These are phyloP conservation scores for Theileria parva DNA, from an alignment of 169 alveolate species.

Conservation along the genomic window DNA sequence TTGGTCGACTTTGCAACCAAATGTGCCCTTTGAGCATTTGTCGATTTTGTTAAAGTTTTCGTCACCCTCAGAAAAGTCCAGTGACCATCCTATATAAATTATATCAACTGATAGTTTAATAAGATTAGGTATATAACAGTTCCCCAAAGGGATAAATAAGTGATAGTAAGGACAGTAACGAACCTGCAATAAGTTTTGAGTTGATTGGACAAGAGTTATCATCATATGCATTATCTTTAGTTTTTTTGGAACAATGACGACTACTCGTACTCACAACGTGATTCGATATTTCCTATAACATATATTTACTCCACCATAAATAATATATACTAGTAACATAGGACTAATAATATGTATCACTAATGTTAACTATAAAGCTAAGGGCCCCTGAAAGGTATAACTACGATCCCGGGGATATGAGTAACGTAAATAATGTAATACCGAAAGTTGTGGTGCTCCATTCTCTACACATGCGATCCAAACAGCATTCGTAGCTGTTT, in stretches of 20 bases:
- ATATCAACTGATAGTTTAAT: not conserved
- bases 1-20: constrained; percentile 41
- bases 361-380: no score
- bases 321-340: no score
- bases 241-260: constrained; percentile 9
- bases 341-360: no score
- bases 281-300: constrained; percentile 31
- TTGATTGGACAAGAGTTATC: constrained; percentile 52
- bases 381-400: no score
- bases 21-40: constrained; percentile 3
- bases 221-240: constrained; percentile 6
- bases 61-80: constrained; percentile 21
- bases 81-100: constrained; percentile 11
- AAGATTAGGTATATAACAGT: no score
- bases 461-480: constrained; percentile 69
- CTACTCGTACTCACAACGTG: constrained; percentile 25
- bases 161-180: no score
- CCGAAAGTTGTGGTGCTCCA: constrained; percentile 49
- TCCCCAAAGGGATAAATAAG: no score
- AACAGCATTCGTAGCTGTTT: constrained; percentile 33
- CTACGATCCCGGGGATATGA: no score
- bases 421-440: not conserved
- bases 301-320: no score
- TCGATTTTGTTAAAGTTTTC: not conserved
- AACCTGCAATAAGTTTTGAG: constrained; percentile 23